A percentile compares a stretch with the other conserved stretches of the same genome.
phyloP scores from a whole-genome alignment of 2,329 filamentous ascomycete genomes.

The Fusarium setosum region DNA sequence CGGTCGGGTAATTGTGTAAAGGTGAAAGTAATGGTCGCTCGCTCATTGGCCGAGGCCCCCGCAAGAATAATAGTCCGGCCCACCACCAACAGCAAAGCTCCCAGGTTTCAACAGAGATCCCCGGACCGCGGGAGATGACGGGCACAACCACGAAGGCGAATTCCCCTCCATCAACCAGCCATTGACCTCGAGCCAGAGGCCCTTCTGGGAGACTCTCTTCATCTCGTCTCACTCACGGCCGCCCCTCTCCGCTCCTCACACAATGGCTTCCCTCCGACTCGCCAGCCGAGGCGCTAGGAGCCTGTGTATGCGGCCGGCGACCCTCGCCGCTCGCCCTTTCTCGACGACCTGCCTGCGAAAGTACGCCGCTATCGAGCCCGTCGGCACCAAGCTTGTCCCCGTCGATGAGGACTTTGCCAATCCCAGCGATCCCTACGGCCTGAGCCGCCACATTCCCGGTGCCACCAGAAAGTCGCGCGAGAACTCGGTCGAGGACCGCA shows the following conservation, averaged over 20 bases:
- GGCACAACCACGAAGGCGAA: constrained; percentile 47
- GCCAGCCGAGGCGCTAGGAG: constrained; percentile 78
- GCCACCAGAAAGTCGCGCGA: constrained; percentile 59
- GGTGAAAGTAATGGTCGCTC: constrained; percentile 42
- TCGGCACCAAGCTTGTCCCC: constrained; percentile 71
- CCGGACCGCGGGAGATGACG: constrained; percentile 46
- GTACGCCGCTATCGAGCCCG: constrained; percentile 66
- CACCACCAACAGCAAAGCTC: constrained; percentile 47
- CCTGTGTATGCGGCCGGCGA: constrained; percentile 65
- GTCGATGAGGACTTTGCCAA: constrained; percentile 73
- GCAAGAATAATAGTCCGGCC: constrained; percentile 49
- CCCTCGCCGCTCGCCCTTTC: constrained; percentile 66
- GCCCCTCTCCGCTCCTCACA: constrained; percentile 44
- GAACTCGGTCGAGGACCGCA: constrained; percentile 70
- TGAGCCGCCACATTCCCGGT: constrained; percentile 55
- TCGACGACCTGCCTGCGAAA: constrained; percentile 72
- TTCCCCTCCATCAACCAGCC: constrained; percentile 46
- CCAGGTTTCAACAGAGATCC: constrained; percentile 42
- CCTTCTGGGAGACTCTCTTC: constrained; percentile 45
- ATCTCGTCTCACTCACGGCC: constrained; percentile 44
- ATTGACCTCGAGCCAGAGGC: constrained; percentile 52
- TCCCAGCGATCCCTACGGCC: constrained; percentile 61
- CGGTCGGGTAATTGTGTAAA: constrained; percentile 29
- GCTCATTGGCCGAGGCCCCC: constrained; percentile 44
- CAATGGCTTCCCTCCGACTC: constrained; percentile 81